phyloP scores from a whole-genome alignment of 495 filamentous ascomycete species.

The Aspergillus ostianus region DNA sequence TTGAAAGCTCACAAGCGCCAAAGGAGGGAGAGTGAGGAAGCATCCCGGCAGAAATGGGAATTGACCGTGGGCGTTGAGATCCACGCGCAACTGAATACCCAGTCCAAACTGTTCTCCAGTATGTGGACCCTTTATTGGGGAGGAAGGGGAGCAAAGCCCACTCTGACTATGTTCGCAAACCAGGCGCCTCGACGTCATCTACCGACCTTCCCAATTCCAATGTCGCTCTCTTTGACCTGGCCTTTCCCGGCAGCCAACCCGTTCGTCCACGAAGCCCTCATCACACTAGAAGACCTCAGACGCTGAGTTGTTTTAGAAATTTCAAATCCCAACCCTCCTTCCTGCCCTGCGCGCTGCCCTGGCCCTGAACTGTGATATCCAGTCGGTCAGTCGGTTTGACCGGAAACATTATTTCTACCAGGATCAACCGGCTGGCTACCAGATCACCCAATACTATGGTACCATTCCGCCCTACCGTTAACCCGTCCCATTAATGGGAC shows the following conservation, averaged over 20 bases:
- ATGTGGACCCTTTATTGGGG: slow-evolving; percentile 14
- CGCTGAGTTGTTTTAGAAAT: slow-evolving; percentile 40
- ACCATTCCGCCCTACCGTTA: slow-evolving; percentile 15
- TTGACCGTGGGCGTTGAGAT: slow-evolving; percentile 95
- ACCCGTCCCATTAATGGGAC: not conserved
- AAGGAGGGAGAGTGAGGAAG: slow-evolving; percentile 38
- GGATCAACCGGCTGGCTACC: slow-evolving; percentile 94
- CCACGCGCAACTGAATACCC: slow-evolving; percentile 91
- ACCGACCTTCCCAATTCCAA: slow-evolving; percentile 75
- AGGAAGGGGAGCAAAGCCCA: too few species aligned
- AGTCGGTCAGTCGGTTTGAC: slow-evolving; percentile 77
- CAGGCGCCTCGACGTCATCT: slow-evolving; percentile 65
- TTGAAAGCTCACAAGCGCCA: slow-evolving; percentile 37
- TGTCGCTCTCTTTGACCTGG: slow-evolving; percentile 84
- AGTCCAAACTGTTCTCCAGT: slow-evolving; percentile 79
- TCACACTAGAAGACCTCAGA: not conserved
- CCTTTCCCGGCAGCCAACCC: slow-evolving; percentile 86
- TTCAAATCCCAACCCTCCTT: slow-evolving; percentile 79
- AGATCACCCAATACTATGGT: slow-evolving; percentile 94
- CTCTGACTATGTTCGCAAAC: slow-evolving; percentile 8
- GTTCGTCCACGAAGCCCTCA: slow-evolving; percentile 26
- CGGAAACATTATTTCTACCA: slow-evolving; percentile 99
- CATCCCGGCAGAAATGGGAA: slow-evolving; percentile 62
- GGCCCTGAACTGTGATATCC: slow-evolving; percentile 76
- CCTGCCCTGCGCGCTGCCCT: slow-evolving; percentile 88